phyloP scores from a whole-genome alignment of 2,329 filamentous ascomycete genomes.

The Cladosporium cucumerinum region DNA sequence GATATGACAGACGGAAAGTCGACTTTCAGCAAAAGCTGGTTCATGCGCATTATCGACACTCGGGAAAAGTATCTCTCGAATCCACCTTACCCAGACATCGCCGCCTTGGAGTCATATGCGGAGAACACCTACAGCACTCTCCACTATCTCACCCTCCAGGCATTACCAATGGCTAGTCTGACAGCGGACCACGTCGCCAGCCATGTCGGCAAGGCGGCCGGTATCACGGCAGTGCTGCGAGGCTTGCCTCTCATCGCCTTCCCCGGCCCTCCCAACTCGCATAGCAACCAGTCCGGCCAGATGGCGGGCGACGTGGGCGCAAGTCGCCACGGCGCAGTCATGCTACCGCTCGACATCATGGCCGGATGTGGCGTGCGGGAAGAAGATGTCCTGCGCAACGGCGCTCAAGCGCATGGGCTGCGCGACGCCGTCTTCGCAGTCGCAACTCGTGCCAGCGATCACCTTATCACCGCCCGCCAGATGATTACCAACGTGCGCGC shows the following conservation, averaged over 20 bases:
- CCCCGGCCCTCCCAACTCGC: slow-evolving; percentile 58
- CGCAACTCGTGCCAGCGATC: slow-evolving; percentile 90
- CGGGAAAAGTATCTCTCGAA: slow-evolving; percentile 81
- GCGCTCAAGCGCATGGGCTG: slow-evolving; percentile 73
- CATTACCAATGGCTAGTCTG: slow-evolving; percentile 74
- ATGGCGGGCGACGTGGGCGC: slow-evolving; percentile 40
- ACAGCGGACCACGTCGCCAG: slow-evolving; percentile 89
- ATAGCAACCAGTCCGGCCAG: slow-evolving; percentile 47
- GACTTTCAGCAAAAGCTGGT: slow-evolving; percentile 56
- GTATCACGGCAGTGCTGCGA: slow-evolving; percentile 80
- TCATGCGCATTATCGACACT: slow-evolving; percentile 69
- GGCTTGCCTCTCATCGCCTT: slow-evolving; percentile 87
- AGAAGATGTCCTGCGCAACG: slow-evolving; percentile 82
- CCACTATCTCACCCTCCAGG: slow-evolving; percentile 80
- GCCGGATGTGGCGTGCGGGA: slow-evolving; percentile 75
- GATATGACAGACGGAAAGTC: slow-evolving; percentile 45
- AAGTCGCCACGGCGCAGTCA: slow-evolving; percentile 60
- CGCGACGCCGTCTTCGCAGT: slow-evolving; percentile 89
- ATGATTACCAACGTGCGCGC: slow-evolving; percentile 79
- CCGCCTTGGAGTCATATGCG: slow-evolving; percentile 78
- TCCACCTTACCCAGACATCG: slow-evolving; percentile 71
- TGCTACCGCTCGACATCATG: slow-evolving; percentile 88
- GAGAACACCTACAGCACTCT: slow-evolving; percentile 94
- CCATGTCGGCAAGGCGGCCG: slow-evolving; percentile 90
- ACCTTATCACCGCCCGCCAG: slow-evolving; percentile 87